Percentiles rank a stretch among this genome's conserved stretches.
Evolutionary conservation across 73 alveolate species (phyloP).

Genomic region (Blepharisma japonicum): DNA sequence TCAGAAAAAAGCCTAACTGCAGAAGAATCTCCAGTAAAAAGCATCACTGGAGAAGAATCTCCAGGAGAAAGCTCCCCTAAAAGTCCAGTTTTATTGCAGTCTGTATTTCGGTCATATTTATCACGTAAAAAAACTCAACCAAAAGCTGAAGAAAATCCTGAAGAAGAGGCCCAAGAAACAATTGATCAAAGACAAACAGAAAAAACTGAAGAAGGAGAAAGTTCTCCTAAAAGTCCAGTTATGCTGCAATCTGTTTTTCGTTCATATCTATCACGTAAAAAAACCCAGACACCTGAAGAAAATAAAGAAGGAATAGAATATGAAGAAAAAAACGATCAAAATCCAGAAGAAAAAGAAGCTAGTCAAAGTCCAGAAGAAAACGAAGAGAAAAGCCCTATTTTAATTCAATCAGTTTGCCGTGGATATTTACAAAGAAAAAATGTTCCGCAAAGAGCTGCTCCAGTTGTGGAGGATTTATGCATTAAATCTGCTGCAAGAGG

Average conservation of each 20-base stretch:
- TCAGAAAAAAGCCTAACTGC: not conserved
- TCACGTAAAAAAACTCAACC: not conserved
- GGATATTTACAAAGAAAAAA: not conserved
- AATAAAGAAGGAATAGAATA: not conserved
- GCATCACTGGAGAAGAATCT: no score
- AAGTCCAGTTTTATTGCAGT: not conserved
- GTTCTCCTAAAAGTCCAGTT: not conserved
- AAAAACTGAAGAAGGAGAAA: not conserved
- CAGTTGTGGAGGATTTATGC: not conserved
- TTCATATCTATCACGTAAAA: not conserved
- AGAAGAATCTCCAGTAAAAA: not conserved
- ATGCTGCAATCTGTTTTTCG: not conserved
- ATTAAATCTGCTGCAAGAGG: not conserved
- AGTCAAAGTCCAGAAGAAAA: not conserved
- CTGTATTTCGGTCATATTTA: not conserved
- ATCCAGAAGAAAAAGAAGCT: not conserved
- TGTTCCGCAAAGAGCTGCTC: not conserved
- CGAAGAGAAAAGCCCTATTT: not conserved
- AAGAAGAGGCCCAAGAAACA: not conserved
- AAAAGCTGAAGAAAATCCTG: not conserved
- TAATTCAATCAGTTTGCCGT: not conserved
- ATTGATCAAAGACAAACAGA: not conserved
- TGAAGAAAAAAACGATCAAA: not conserved
- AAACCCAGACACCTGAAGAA: not conserved
- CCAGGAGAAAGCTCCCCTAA: not conserved